phyloP scores from a whole-genome alignment of 208 protist species.

The Naegleria lovaniensis region DNA sequence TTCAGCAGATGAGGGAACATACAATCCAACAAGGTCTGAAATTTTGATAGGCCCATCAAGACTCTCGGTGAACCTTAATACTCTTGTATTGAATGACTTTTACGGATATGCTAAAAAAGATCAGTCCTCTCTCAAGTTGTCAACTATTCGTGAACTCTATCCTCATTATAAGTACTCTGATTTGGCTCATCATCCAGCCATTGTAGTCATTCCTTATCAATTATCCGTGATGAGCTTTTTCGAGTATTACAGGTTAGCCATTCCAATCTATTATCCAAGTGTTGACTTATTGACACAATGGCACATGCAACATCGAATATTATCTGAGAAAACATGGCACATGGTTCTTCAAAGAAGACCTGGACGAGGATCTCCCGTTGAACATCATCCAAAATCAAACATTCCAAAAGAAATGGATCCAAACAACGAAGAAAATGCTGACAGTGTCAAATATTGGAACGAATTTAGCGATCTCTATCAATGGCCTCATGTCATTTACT shows the following conservation, averaged over 20 bases:
- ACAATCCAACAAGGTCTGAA: not conserved
- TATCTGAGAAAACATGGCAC: conserved; percentile 9
- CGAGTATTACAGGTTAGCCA: conserved; percentile 41
- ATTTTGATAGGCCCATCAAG: conserved; percentile 19
- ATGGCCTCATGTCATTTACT: conserved; percentile 36
- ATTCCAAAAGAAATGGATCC: conserved; percentile 21
- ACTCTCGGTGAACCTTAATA: not conserved
- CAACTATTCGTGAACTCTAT: conserved; percentile 22
- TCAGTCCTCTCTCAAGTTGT: not conserved
- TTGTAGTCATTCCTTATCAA: conserved; percentile 41
- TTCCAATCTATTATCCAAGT: conserved; percentile 38
- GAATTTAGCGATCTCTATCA: conserved; percentile 39
- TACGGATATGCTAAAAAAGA: not conserved
- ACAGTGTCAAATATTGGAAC: conserved; percentile 30
- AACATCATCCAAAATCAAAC: not conserved
- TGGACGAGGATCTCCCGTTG: not conserved
- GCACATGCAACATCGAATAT: conserved; percentile 25
- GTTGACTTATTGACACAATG: conserved; percentile 35
- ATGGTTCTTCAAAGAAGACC: conserved; percentile 8
- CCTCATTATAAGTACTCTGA: conserved; percentile 22
- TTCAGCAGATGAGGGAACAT: conserved; percentile 8
- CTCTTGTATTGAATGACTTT: not conserved
- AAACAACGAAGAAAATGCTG: conserved; percentile 36
- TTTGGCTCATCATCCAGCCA: conserved; percentile 8
- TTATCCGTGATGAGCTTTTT: conserved; percentile 44